Evolutionary conservation across 2,329 filamentous ascomycete genomes (phyloP), one percentile per base, ranked within the genome.

Genomic region (Microdochium paspali): DNA sequence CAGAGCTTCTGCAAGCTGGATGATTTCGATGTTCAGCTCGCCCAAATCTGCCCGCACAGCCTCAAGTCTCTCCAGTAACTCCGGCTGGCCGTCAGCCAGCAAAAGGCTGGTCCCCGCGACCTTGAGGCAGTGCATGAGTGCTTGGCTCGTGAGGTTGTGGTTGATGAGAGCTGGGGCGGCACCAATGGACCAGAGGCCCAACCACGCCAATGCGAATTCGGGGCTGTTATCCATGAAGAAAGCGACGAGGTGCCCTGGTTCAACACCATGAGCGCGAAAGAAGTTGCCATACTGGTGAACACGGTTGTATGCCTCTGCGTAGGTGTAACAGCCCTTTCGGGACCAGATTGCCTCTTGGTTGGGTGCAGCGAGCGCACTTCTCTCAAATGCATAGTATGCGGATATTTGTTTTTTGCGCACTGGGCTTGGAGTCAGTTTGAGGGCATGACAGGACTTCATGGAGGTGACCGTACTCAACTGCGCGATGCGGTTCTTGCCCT

Each of bases 161-260:
- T 88, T 88, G 60, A 88, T 82, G 63, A 85, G 74, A 1, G 84
- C 83, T 0, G 84, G 84, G 0, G 80, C 81, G 13, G 79, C 79
- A 3, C 84, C 84, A 47, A 87, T 76, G 10, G 79, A 74, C 71
- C 77, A 77, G 3, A 83, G 65, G 0, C 77, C 84, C 35, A 87
- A 58, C 77, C 82, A 84, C 3, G 75, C 74, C 44, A 85, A 77
- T 9, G 84, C 56, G 54, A 87, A 86, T 47, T 87, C 82, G 0
- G 80, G 73, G 13, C 79, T 77, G 61, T 87, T 88, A 56, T 72
- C 74, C 62, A 87, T 76, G 61, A 83, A 85, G 50, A 87, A 70
- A 3, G 74, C 79, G 1, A 87, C 80, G 2, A 85, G 66, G 28
- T 85, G 73, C 3, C 76, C 73, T 0, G 76, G 73, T 56, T 71